These are phyloP conservation scores for Aspergillus haitiensis DNA, from an alignment of 495 filamentous ascomycete genomes.

Conservation along the genomic window DNA sequence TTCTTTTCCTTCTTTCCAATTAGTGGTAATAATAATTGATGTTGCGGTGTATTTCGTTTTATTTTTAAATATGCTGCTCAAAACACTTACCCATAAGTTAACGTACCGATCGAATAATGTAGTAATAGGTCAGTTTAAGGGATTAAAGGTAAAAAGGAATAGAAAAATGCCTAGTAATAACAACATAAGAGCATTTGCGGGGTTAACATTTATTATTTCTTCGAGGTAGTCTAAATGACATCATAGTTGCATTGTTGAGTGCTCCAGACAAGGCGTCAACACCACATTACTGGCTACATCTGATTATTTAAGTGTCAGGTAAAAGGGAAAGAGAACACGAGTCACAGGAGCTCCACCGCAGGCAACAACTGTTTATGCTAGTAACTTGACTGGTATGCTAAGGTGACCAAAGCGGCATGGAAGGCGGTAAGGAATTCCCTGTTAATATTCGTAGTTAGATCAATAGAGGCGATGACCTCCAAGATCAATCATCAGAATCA, in stretches of 20 bases:
- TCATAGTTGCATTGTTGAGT: no score
- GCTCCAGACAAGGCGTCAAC: no score
- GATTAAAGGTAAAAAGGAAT: no score
- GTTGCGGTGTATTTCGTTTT: slow-evolving; percentile 1
- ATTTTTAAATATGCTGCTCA: not conserved
- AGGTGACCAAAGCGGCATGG: slow-evolving; percentile 7
- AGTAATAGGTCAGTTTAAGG: no score
- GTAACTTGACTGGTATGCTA: not conserved
- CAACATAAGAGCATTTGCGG: no score
- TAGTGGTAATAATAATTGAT: slow-evolving; percentile 15
- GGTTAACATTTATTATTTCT: no score
- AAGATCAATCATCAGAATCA: slow-evolving; percentile 5
- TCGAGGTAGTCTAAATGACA: no score
- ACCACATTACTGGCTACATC: no score
- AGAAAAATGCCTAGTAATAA: no score
- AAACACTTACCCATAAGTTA: no score
- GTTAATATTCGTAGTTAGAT: slow-evolving; percentile 13
- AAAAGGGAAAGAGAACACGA: no score
- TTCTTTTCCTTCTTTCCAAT: not conserved
- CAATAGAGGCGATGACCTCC: slow-evolving; percentile 1
- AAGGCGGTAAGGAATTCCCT: slow-evolving; percentile 15
- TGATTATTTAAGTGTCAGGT: no score
- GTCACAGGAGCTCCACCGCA: not conserved
- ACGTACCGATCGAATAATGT: not conserved
- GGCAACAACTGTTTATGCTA: not conserved